Percentiles rank a stretch among this genome's conserved stretches.
Evolutionary conservation across 176 grass and related monocot genomes (phyloP).

Genomic region (Coix lacrymajobi): DNA sequence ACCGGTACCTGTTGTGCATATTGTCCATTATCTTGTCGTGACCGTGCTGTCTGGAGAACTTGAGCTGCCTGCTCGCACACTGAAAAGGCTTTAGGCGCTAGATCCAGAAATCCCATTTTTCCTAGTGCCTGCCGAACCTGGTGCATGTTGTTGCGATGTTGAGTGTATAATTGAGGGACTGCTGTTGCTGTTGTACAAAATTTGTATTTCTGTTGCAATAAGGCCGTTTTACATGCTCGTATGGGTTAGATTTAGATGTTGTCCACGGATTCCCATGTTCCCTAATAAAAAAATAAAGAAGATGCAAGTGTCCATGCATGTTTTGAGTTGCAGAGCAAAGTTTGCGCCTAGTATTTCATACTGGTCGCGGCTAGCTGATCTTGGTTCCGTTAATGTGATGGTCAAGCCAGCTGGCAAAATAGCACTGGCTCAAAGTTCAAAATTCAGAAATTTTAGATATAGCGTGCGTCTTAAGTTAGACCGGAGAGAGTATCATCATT

Average conservation of each 20-base stretch:
- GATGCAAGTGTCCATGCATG: background rate
- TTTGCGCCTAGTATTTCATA: background rate
- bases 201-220: slow-evolving; percentile 6
- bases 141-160: slow-evolving; percentile 2
- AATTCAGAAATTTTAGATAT: too few relatives aligned
- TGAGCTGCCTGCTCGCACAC: background rate
- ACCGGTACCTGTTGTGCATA: slow-evolving; percentile 1
- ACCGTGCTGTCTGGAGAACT: background rate
- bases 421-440: too few relatives aligned
- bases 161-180: slow-evolving; percentile 9
- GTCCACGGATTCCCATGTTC: background rate
- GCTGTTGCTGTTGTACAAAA: slow-evolving; percentile 18
- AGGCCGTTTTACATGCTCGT: background rate
- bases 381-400: background rate
- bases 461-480: too few relatives aligned
- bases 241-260: background rate
- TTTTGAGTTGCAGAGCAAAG: background rate
- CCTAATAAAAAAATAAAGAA: background rate
- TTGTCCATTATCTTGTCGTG: slow-evolving; percentile 7
- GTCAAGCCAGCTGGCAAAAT: too few relatives aligned
- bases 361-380: background rate
- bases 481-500: too few relatives aligned
- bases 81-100: slow-evolving; percentile 9
- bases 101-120: background rate
- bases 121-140: background rate